Evolutionary conservation across 1,139 yeast species (phyloP), one percentile per base, ranked within the genome.

Genomic region (Debaryomyces psychrophilus): DNA sequence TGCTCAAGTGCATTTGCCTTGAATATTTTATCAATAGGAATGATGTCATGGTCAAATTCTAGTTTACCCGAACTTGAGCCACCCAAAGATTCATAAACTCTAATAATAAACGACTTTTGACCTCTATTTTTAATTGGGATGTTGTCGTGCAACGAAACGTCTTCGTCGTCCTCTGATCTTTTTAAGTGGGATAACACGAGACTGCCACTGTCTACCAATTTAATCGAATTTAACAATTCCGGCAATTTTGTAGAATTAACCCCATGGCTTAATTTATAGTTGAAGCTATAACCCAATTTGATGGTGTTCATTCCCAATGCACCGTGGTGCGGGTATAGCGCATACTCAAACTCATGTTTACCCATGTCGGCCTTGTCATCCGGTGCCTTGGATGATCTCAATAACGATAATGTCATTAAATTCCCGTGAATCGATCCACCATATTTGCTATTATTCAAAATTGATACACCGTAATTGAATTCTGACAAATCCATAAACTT

Each of bases 291-390:
- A 0, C 89, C 97, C 39, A 86, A 77, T 52, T 80, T 79, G 11
- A 92, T 93, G 1, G 90, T 84, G 37, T 81, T 79, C 1, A 77
- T 62, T 22, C 80, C 76, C 47, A 93, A 69, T 0, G 79, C 66
- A 3, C 96, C 96, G 12, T 61, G 57, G 63, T 93, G 98, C 2
- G 98, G 97, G 49, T 81, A 78, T 42, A 93, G 68, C 0, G 96
- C 96, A 65, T 90, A 93, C 55, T 83, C 83, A 69, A 93, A 87
- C 48, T 73, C 74, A 64, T 93, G 98, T 29, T 73, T 67, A 7
- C 97, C 98, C 90, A 93, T 90, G 64, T 93, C 98, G 3, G 98
- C 97, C 59, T 81, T 77, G 22, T 86, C 90, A 72, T 90, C 97
- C 0, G 97, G 97, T 12, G 90, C 87, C 66, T 90, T 90, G 31